These are phyloP conservation scores for Fusarium chuoi DNA, from an alignment of 2,329 filamentous ascomycete genomes.

Conservation along the genomic window DNA sequence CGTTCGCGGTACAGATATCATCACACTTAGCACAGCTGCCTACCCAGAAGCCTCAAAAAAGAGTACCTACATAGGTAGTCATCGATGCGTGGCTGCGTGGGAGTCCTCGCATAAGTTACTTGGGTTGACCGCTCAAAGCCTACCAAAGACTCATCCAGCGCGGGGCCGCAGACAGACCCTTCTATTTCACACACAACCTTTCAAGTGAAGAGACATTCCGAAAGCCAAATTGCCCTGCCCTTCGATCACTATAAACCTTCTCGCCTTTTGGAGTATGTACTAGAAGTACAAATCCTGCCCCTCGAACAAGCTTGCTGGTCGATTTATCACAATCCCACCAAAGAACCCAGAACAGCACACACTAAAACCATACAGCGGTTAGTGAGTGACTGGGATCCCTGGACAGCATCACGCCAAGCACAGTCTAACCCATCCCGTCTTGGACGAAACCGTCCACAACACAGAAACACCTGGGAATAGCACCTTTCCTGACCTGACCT, in stretches of 20 bases:
- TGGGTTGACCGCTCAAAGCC: constrained; percentile 3
- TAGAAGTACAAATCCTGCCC: background rate
- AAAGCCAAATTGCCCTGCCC: background rate
- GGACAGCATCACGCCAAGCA: constrained; percentile 24
- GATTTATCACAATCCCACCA: background rate
- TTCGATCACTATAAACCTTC: background rate
- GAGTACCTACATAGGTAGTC: background rate
- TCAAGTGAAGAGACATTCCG: background rate
- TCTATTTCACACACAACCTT: background rate
- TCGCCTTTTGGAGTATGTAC: background rate
- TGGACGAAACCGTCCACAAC: constrained; percentile 26
- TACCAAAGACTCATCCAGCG: background rate
- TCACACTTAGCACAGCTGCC: background rate
- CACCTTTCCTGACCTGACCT: constrained; percentile 16
- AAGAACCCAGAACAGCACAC: background rate
- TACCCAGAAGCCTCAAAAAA: background rate
- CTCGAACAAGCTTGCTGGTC: background rate
- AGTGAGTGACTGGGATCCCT: constrained; percentile 24
- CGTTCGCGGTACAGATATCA: background rate
- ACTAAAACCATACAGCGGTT: background rate
- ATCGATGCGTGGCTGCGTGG: constrained; percentile 9
- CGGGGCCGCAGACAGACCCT: background rate
- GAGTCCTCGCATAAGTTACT: background rate
- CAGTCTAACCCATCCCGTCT: constrained; percentile 31
- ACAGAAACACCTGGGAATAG: constrained; percentile 29